Evolutionary conservation across 2,329 filamentous ascomycete genomes (phyloP), one percentile per base, ranked within the genome.

Genomic region (Sclerotinia trifoliorum): DNA sequence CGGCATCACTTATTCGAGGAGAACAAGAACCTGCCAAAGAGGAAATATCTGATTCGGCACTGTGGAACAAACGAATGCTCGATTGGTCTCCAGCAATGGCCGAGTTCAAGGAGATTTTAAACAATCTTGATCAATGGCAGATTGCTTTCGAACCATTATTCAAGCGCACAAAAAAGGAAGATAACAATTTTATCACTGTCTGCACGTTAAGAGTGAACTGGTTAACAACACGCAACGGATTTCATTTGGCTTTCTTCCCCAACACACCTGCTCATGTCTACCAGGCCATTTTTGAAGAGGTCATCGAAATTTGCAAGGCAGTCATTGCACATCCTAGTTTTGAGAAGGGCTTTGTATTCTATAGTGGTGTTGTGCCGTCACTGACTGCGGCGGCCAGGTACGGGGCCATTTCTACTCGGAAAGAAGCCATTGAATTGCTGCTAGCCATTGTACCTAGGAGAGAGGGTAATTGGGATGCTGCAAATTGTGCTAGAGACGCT

Each of bases 401-500:
- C 17, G 65, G 55, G 11, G 44, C 35, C 13, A 32, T 62, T 11
- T 17, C 26, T 42, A 52, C 48, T 7, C 46, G 65, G 13, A 67
- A 62, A 32, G 35, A 54, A n/a, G 65, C 46, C 0, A 62, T 67
- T 2, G 46, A 62, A 51, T n/a, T 67, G 13, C 24, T 67, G 21
- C 21, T 67, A 17, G 56, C 46, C 13, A 67, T 67, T 35, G 48
- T 67, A 24, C 56, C 65, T 10, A 62, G 65, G 24, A 67, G 65
- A 67, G 65, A 67, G 49, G 65, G 65, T 19, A 39, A 44, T 21
- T 62, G 65, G 65, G 56, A 67, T 54, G 65, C 65, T 21, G 55
- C 65, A 42, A 10, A 35, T 3, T 42, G 44, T 32, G 65, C 56
- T 24, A 51, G 17, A 44, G 44, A 62, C 32, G 65, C 65, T 5